Conservation (phyloP, 495 filamentous ascomycete genomes). For the Aspergillus sclerotiicarbonarius region DNA sequence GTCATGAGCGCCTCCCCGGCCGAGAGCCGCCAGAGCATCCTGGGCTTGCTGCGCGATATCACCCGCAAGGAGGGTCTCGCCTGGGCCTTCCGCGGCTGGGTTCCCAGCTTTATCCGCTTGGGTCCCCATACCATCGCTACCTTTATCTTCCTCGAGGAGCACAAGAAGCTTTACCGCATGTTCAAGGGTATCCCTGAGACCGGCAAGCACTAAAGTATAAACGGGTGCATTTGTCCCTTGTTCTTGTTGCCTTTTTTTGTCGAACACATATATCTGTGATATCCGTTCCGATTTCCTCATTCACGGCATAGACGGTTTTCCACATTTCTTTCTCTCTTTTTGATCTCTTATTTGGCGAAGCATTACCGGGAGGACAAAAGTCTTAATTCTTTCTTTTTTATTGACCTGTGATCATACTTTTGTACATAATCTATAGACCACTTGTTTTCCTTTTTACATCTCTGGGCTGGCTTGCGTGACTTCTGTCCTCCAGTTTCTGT, state of each 20-base stretch:
- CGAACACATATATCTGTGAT: slow-evolving; percentile 25
- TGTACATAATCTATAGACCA: slow-evolving; percentile 15
- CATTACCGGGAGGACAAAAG: slow-evolving; percentile 20
- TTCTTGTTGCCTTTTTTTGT: slow-evolving; percentile 17
- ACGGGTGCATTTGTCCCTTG: slow-evolving; percentile 22
- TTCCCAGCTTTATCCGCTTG: slow-evolving; percentile 90
- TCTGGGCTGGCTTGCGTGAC: neutral
- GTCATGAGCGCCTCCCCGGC: slow-evolving; percentile 74
- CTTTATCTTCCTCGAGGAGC: slow-evolving; percentile 89
- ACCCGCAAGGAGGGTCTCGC: slow-evolving; percentile 71
- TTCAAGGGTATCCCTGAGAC: slow-evolving; percentile 39
- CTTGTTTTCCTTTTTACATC: slow-evolving; percentile 7
- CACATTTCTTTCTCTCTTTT: slow-evolving; percentile 5
- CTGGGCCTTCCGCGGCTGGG: slow-evolving; percentile 98
- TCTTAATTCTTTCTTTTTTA: slow-evolving; percentile 20
- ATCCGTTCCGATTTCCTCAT: neutral
- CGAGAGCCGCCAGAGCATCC: slow-evolving; percentile 53
- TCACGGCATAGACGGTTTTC: neutral
- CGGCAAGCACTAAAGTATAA: slow-evolving; percentile 11
- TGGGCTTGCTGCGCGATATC: slow-evolving; percentile 62
- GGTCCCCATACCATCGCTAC: slow-evolving; percentile 93
- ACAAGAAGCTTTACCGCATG: slow-evolving; percentile 53
- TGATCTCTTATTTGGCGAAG: slow-evolving; percentile 19
- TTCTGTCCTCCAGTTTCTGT: neutral
- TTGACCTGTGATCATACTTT: slow-evolving; percentile 1